Conservation (phyloP, 148 eudicot species). For the Rhododendron simsii region DNA sequence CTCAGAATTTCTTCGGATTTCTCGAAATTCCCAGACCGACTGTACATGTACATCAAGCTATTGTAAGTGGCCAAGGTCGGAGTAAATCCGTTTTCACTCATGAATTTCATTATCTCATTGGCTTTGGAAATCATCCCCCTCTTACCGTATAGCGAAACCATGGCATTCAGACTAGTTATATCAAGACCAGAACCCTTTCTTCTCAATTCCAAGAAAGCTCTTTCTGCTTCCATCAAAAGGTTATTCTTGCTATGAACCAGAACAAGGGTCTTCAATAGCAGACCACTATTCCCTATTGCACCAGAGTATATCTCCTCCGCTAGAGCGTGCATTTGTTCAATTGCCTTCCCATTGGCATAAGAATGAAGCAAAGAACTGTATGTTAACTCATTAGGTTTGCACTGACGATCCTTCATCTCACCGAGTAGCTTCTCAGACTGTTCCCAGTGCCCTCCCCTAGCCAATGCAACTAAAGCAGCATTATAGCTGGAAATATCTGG, state of each 20-base stretch:
- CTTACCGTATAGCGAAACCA: conserved; percentile 81
- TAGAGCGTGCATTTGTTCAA: conserved; percentile 53
- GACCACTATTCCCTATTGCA: conserved; percentile 44
- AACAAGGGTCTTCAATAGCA: conserved; percentile 72
- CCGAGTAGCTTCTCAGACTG: conserved; percentile 70
- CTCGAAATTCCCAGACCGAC: conserved; percentile 53
- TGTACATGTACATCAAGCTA: conserved; percentile 79
- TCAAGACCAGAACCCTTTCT: conserved; percentile 54
- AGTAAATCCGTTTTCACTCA: conserved; percentile 64
- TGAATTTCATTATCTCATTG: conserved; percentile 56
- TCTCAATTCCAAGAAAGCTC: conserved; percentile 68
- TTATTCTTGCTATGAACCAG: conserved; percentile 74
- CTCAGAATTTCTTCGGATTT: conserved; percentile 64
- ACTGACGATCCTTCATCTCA: conserved; percentile 58
- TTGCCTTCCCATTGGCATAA: conserved; percentile 76
- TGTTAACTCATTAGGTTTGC: conserved; percentile 71
- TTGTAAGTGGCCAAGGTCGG: conserved; percentile 81
- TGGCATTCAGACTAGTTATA: conserved; percentile 67
- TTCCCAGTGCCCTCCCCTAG: conserved; percentile 90
- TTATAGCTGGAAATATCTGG: conserved; percentile 92
- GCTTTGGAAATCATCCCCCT: conserved; percentile 68
- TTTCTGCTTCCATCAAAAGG: conserved; percentile 66
- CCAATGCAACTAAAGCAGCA: conserved; percentile 75
- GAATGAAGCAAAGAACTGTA: conserved; percentile 86
- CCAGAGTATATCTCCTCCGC: conserved; percentile 72